Conservation (phyloP, 2,329 filamentous ascomycete genomes). For the Bisporella sp. region DNA sequence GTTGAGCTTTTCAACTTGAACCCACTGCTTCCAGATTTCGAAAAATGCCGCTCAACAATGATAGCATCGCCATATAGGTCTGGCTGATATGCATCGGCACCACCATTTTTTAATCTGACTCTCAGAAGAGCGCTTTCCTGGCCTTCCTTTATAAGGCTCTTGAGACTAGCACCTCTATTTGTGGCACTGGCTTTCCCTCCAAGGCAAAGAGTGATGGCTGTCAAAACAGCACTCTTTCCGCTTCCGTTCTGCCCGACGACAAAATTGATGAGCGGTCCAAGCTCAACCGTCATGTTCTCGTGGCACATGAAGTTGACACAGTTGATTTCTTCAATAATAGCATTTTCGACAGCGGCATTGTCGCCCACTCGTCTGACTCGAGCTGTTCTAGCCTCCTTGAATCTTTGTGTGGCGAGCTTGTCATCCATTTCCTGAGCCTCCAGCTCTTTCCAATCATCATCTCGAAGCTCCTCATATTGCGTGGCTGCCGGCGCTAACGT, state of each 20-base stretch:
- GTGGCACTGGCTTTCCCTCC: conserved; percentile 90
- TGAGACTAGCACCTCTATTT: conserved; percentile 84
- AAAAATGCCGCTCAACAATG: conserved; percentile 86
- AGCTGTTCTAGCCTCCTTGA: conserved; percentile 33
- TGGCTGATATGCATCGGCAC: conserved; percentile 74
- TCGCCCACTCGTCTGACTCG: conserved; percentile 44
- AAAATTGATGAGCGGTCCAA: conserved; percentile 97
- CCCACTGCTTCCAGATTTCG: conserved; percentile 62
- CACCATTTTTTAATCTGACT: conserved; percentile 87
- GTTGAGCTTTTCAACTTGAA: conserved; percentile 80
- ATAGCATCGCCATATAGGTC: conserved; percentile 81
- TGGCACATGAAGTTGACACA: conserved; percentile 98
- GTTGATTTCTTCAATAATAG: conserved; percentile 80
- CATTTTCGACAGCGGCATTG: conserved; percentile 73
- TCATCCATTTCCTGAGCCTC: conserved; percentile 52
- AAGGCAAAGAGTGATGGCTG: conserved; percentile 87
- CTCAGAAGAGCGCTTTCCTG: conserved; percentile 67
- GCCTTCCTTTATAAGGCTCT: conserved; percentile 86
- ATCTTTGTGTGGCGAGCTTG: conserved; percentile 55
- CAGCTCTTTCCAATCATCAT: conserved; percentile 52
- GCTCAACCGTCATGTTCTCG: conserved; percentile 66
- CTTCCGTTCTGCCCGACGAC: conserved; percentile 97
- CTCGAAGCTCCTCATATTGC: conserved; percentile 55
- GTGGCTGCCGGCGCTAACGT: conserved; percentile 28
- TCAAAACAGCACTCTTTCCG: conserved; percentile 92